Conservation (phyloP, 2,329 filamentous ascomycete genomes). For the Podosphaera xanthii region DNA sequence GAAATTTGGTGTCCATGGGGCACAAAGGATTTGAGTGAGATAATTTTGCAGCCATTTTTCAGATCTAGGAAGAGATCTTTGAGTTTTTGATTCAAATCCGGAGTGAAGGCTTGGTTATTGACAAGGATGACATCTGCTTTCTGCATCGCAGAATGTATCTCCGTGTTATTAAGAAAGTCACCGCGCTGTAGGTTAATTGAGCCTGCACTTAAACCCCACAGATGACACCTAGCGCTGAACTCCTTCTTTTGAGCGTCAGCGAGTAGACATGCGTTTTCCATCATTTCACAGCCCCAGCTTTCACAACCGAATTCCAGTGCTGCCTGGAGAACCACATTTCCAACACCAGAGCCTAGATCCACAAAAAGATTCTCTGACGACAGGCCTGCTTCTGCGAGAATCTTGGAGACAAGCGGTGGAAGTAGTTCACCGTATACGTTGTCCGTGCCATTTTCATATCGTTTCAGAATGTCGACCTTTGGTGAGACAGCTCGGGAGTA, state of each 20-base stretch:
- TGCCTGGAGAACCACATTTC: conserved; percentile 85
- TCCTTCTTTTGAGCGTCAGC: conserved; percentile 62
- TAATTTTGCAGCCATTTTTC: conserved; percentile 71
- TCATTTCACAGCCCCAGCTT: conserved; percentile 91
- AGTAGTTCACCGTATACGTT: conserved; percentile 89
- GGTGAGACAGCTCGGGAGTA: conserved; percentile 87
- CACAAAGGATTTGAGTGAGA: conserved; percentile 82
- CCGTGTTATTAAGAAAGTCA: conserved; percentile 55
- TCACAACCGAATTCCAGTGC: conserved; percentile 85
- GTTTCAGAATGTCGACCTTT: conserved; percentile 57
- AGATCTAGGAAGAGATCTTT: conserved; percentile 81
- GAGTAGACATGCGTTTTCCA: conserved; percentile 69
- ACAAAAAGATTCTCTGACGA: conserved; percentile 74
- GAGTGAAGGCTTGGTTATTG: conserved; percentile 93
- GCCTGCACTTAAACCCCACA: conserved; percentile 74
- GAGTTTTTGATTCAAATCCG: conserved; percentile 63
- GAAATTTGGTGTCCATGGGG: conserved; percentile 56
- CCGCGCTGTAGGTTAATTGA: conserved; percentile 59
- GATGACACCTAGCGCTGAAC: conserved; percentile 60
- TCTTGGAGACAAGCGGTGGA: conserved; percentile 60
- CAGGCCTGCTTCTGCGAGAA: conserved; percentile 55
- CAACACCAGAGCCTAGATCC: conserved; percentile 85
- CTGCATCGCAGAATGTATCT: conserved; percentile 50
- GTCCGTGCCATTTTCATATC: conserved; percentile 76
- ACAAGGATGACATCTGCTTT: conserved; percentile 88